Evolutionary conservation across 306 rosid species (phyloP).

Genomic region (Lithocarpus polystachyus): DNA sequence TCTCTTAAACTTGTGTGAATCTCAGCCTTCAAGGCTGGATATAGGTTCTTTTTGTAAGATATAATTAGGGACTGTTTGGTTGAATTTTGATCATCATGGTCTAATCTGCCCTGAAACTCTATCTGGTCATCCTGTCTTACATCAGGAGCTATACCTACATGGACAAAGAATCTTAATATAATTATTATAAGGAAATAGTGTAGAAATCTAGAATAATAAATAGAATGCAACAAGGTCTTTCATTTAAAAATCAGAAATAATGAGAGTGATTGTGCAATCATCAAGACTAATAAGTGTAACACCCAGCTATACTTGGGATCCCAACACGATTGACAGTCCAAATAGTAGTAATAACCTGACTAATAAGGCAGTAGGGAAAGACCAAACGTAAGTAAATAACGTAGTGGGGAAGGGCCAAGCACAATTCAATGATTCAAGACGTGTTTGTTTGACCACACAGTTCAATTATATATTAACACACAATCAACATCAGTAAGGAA

Average conservation of each 20-base stretch:
- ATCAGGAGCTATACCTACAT: constrained; percentile 74
- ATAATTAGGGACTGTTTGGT: constrained; percentile 62
- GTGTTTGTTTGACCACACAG: not conserved
- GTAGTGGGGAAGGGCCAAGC: no score
- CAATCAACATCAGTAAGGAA: not conserved
- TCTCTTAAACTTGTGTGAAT: constrained; percentile 36
- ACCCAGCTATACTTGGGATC: no score
- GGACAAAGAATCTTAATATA: not conserved
- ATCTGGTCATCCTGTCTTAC: constrained; percentile 52
- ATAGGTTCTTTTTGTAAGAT: constrained; percentile 61
- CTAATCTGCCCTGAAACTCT: constrained; percentile 38
- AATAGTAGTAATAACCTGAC: no score
- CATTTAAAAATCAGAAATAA: not conserved
- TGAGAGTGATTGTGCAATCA: no score
- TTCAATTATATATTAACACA: not conserved
- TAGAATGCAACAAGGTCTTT: not conserved
- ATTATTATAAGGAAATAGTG: not conserved
- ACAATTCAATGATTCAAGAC: not conserved
- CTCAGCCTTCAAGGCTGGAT: constrained; percentile 70
- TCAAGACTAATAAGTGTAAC: no score
- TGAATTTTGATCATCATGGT: constrained; percentile 59
- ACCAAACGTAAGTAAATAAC: no score
- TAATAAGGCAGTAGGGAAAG: no score
- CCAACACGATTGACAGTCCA: no score
- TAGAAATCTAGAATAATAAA: not conserved